Conservation (phyloP, 345 rosid species). For the Eucalyptus caleyi region DNA sequence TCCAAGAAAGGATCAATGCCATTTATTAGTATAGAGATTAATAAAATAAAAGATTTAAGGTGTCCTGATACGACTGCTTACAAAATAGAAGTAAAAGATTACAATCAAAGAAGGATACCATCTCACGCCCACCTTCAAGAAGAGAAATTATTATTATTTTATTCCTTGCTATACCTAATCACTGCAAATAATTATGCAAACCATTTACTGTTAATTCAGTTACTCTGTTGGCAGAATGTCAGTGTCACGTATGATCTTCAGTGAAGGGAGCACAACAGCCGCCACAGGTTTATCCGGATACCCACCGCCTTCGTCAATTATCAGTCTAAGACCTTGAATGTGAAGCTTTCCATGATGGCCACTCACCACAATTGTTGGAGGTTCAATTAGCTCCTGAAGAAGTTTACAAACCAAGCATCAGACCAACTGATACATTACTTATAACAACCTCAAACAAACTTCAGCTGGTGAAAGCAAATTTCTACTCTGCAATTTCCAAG, state of each 20-base stretch:
- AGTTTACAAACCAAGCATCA: background rate
- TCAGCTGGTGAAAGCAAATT: background rate
- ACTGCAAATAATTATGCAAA: background rate
- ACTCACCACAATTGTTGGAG: conserved; percentile 51
- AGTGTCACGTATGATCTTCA: conserved; percentile 58
- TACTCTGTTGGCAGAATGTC: conserved; percentile 17
- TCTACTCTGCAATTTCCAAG: background rate
- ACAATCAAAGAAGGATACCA: background rate
- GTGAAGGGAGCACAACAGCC: conserved; percentile 69
- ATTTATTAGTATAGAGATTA: background rate
- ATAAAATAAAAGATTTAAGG: background rate
- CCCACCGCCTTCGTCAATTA: conserved; percentile 87
- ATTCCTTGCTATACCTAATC: background rate
- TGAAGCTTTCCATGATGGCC: conserved; percentile 84
- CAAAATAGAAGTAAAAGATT: background rate
- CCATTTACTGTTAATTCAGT: background rate
- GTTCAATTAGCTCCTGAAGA: conserved; percentile 26
- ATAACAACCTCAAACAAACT: background rate
- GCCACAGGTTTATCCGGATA: conserved; percentile 53
- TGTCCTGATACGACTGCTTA: background rate
- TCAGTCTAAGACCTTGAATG: conserved; percentile 63
- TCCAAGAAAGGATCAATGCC: background rate
- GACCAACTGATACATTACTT: background rate
- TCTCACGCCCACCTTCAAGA: background rate
- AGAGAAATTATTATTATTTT: background rate